Evolutionary conservation across 768 basidiomycete species (phyloP).

Genomic region (Mycena rebaudengoi): DNA sequence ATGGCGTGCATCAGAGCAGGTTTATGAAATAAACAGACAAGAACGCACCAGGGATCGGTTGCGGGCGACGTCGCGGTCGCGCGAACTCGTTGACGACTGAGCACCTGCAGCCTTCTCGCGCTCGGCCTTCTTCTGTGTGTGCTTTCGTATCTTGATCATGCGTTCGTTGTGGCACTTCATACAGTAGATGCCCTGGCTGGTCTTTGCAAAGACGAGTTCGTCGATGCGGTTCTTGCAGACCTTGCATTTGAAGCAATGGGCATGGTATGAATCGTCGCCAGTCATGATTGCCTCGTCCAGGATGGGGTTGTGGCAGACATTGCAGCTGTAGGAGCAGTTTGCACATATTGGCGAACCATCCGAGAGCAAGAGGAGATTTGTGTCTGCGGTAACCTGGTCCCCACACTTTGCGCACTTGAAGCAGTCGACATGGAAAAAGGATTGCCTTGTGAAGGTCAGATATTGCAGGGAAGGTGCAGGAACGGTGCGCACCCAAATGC

Average conservation of each 20-base stretch:
- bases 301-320: slow-evolving; percentile 92
- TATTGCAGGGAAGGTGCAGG: slow-evolving; percentile 17
- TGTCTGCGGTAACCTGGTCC: slow-evolving; percentile 93
- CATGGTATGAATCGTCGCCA: slow-evolving; percentile 98
- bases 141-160: slow-evolving; percentile 90
- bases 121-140: slow-evolving; percentile 89
- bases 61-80: slow-evolving; percentile 49
- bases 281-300: slow-evolving; percentile 99
- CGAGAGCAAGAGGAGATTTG: slow-evolving; percentile 94
- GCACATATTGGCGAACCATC: slow-evolving; percentile 98
- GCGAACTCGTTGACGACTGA: slow-evolving; percentile 51
- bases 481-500: slow-evolving; percentile 84
- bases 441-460: slow-evolving; percentile 64
- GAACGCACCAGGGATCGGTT: slow-evolving; percentile 52
- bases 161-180: slow-evolving; percentile 99
- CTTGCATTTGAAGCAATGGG: slow-evolving; percentile 98
- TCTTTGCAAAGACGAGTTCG: slow-evolving; percentile 98
- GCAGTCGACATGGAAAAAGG: slow-evolving; percentile 94
- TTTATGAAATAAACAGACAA: slow-evolving; percentile 5
- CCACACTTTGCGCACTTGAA: slow-evolving; percentile 98
- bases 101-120: slow-evolving; percentile 57
- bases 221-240: slow-evolving; percentile 95
- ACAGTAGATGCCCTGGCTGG: slow-evolving; percentile 97
- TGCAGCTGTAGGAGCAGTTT: slow-evolving; percentile 95
- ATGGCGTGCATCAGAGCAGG: not conserved